A percentile compares a stretch with the other conserved stretches of the same genome.
phyloP scores from a whole-genome alignment of 805 yeast species.

The Cyberlindnera euphorbiiphila region DNA sequence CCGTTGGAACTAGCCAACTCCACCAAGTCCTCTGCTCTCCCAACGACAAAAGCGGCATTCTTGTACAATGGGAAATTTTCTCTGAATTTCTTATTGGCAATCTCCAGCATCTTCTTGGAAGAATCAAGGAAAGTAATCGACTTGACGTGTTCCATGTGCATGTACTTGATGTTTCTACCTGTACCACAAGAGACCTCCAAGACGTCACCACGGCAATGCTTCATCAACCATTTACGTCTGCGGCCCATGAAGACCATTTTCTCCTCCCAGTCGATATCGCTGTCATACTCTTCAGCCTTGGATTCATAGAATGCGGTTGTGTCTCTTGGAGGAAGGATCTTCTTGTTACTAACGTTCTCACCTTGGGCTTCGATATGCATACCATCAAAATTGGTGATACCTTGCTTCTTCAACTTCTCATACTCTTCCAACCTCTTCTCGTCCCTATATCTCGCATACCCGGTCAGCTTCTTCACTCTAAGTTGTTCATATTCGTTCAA shows the following conservation, averaged over 20 bases:
- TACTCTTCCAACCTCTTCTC: conserved; percentile 56
- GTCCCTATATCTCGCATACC: conserved; percentile 62
- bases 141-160: conserved; percentile 53
- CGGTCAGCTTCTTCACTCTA: conserved; percentile 56
- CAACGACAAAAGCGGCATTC: conserved; percentile 83
- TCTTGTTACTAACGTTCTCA: conserved; percentile 32
- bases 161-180: conserved; percentile 82
- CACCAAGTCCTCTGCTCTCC: conserved; percentile 79
- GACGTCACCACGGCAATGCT: conserved; percentile 79
- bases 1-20: conserved; percentile 42
- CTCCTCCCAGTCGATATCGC: conserved; percentile 61
- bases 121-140: conserved; percentile 87
- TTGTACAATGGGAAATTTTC: conserved; percentile 60
- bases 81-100: conserved; percentile 69
- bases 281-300: conserved; percentile 78
- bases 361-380: conserved; percentile 29
- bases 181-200: conserved; percentile 95
- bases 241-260: conserved; percentile 42
- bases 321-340: conserved; percentile 68
- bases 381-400: conserved; percentile 30
- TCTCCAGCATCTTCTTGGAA: conserved; percentile 79
- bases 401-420: conserved; percentile 44
- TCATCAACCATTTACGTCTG: conserved; percentile 77
- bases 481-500: conserved; percentile 59
- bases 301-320: conserved; percentile 76